Base-by-base conservation (phyloP, 768 basidiomycete genomes). In the Suillus fuscotomentosus region DNA sequence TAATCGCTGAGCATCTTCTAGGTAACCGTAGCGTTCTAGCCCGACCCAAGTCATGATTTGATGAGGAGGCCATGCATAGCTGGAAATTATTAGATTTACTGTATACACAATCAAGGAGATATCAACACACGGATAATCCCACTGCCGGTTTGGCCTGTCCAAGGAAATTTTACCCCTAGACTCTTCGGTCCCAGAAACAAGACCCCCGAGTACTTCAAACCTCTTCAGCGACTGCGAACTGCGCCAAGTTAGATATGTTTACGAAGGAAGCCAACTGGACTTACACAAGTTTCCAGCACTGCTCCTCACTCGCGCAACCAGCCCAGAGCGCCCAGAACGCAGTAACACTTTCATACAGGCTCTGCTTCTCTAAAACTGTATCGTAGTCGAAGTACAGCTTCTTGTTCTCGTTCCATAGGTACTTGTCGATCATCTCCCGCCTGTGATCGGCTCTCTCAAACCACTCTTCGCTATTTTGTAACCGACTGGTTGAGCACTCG, bases 21-120 rank as follows among this genome's bases (percentile, higher is more conserved):
- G 80, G 75, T 95, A 97, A 2, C 97, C 97, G 72, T 99, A 99
- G 61, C 97, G 89, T 70, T 97, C 95, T 27, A 99, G 82, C 48
- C 95, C 97, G 60, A 98, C 95, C 97, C 97, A 99, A 2, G 91
- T 81, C 92, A 99, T 98, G 73, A 99, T 97, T 77, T 99, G 97
- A 76, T 98, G 95, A 57, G 95, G 93, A n/a, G 93, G 93, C 93
- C 89, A 92, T 67, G 90, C 90, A 70, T 91, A 91, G 69, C 88
- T 89, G 68, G 38, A 54, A 42, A 38, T 5, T 0, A 41, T 76
- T 5, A 74, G 64, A 5, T 20, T 8, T 10, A 20, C 38, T 48
- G 38, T 34, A 60, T 55, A n/a, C 20, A 13, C 50, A 64, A 60
- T 67, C 17, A 60, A 57, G 60, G 67, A 59, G 27, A 60, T 62